Base-by-base conservation (phyloP, 2,329 filamentous ascomycete species). In the Cladosporium halotolerans region DNA sequence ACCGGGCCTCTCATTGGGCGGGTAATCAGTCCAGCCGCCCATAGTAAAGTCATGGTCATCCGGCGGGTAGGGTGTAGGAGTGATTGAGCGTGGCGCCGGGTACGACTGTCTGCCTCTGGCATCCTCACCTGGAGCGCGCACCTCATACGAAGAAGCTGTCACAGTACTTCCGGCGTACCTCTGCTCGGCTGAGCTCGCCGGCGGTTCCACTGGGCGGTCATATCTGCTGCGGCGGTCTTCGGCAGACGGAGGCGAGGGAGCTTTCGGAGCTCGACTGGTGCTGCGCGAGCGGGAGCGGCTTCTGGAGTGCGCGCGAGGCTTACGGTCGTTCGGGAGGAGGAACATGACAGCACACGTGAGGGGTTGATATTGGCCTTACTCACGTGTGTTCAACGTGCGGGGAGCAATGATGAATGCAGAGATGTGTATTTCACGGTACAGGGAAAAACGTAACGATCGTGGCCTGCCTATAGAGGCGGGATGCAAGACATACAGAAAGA, bases 11-110 rank as follows among this genome's bases (percentile, higher is more conserved):
- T 76, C 68, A 48, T 73, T 62, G 10, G 72, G 73, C 28, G 73
- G 73, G 9, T 73, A 65, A 56, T 76, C 73, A 19, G 65, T 62
- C 55, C 72, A 75, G 51, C 68, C 70, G 47, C 72, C 72, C 71
- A 74, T 74, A 45, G 71, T 73, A 33, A 72, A 68, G 57, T 66
- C 66, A 7, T 53, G 57, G 47, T 62, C 53, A 32, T 62, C 63
- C 11, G 45, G 33, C 8, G 66, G 65, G 45, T 65, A 67, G 7
- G 62, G 65, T 42, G 40, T 38, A 23, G 40, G 48, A 3, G 33
- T 40, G 13, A 62, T 38, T 44, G 39, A 42, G 23, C 39, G 55
- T 43, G 48, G 40, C n/a, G 49, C 33, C 19, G 43, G 45, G 58
- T 58, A 50, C 55, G 59, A 44, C 58, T 59, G 14, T 39, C 55